phyloP scores from a whole-genome alignment of 768 basidiomycete species.

The Hericium erinaceus region DNA sequence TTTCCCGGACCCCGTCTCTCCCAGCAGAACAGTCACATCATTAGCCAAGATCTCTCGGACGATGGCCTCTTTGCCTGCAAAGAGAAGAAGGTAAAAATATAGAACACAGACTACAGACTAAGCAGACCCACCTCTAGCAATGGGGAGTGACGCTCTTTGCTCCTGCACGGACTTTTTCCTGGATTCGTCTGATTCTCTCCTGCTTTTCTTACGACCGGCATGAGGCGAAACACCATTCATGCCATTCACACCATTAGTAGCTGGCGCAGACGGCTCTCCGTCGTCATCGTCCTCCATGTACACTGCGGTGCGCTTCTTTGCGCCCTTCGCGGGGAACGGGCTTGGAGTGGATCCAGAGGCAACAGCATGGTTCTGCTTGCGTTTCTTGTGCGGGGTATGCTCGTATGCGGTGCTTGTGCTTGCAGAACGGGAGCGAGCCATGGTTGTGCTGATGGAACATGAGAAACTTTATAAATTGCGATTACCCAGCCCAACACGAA shows the following conservation, averaged over 20 bases:
- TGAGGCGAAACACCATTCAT: background rate
- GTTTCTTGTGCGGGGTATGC: background rate
- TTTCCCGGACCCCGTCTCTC: slow-evolving; percentile 97
- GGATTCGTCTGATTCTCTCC: slow-evolving; percentile 3
- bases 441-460: background rate
- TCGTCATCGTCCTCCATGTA: slow-evolving; percentile 2
- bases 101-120: background rate
- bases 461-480: too few relatives aligned
- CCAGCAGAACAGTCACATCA: slow-evolving; percentile 83
- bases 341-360: background rate
- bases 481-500: too few relatives aligned
- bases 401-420: background rate
- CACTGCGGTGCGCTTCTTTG: slow-evolving; percentile 5
- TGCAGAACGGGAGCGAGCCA: background rate
- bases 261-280: background rate
- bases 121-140: slow-evolving; percentile 53
- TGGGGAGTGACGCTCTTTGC: slow-evolving; percentile 66
- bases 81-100: background rate
- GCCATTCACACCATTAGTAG: background rate
- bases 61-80: slow-evolving; percentile 64
- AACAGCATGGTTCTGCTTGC: background rate
- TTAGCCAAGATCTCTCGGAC: slow-evolving; percentile 63
- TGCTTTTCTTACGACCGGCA: slow-evolving; percentile 3
- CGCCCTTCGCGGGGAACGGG: background rate
- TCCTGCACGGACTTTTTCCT: slow-evolving; percentile 33